phyloP scores from a whole-genome alignment of 1,284 basidiomycete species.

The Sanghuangporus baumii region DNA sequence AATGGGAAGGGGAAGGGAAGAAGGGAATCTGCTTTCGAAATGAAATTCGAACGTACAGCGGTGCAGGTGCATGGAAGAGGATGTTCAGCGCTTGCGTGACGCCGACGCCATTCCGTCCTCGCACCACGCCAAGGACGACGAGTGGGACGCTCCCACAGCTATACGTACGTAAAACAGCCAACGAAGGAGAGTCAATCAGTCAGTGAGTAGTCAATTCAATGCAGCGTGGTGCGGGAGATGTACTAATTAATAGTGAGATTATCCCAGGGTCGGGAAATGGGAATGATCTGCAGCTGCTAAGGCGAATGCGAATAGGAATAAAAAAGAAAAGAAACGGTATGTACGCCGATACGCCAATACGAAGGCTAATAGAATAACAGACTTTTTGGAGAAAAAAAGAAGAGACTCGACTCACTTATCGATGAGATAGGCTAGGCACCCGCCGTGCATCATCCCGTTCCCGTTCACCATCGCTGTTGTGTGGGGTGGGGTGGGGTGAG shows the following conservation, averaged over 20 bases:
- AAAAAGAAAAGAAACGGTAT: no score
- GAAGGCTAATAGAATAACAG: neutral
- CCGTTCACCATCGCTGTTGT: conserved; percentile 67
- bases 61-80: conserved; percentile 59
- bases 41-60: conserved; percentile 41
- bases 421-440: conserved; percentile 62
- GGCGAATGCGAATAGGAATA: no score
- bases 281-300: no score
- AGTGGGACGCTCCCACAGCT: conserved; percentile 63
- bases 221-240: no score
- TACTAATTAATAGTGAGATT: no score
- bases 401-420: conserved; percentile 48
- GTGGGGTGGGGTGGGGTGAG: no score
- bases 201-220: no score
- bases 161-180: neutral
- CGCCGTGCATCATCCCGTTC: conserved; percentile 66
- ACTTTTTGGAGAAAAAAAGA: neutral
- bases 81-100: conserved; percentile 67
- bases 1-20: no score
- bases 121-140: conserved; percentile 53
- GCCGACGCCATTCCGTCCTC: conserved; percentile 61
- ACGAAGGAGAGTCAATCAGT: no score
- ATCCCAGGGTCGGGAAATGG: no score
- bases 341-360: neutral
- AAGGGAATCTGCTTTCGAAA: no score